These are phyloP conservation scores for Symbiodinium natans DNA, from an alignment of 73 alveolate genomes.

Conservation along the genomic window DNA sequence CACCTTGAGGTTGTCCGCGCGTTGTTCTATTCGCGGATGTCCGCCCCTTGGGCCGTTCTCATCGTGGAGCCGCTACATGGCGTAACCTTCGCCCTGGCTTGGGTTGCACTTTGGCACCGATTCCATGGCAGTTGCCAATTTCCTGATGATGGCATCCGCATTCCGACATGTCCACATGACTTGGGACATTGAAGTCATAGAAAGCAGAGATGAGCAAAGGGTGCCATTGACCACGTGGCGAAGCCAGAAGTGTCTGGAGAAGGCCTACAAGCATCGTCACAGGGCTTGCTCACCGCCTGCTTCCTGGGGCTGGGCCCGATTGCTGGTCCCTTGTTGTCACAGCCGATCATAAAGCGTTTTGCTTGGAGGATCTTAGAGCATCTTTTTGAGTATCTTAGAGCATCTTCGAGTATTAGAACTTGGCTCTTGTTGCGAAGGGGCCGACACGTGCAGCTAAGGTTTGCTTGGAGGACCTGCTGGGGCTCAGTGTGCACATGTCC, in stretches of 20 bases:
- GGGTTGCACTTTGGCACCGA: constrained; percentile 19
- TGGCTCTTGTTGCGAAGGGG: no score
- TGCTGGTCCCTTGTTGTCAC: neutral
- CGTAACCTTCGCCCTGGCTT: constrained; percentile 79
- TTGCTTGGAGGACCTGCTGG: neutral
- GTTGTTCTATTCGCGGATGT: constrained; percentile 45
- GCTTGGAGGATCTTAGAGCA: neutral
- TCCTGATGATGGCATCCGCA: no score
- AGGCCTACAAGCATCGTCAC: constrained; percentile 83
- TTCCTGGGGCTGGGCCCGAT: constrained; percentile 78
- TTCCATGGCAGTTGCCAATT: neutral
- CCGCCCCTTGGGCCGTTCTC: constrained; percentile 64
- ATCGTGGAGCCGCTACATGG: constrained; percentile 90
- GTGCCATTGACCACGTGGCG: constrained; percentile 65
- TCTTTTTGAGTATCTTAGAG: neutral
- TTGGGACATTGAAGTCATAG: neutral
- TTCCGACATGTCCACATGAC: no score
- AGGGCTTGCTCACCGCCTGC: constrained; percentile 64
- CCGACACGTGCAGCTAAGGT: neutral
- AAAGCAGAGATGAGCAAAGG: neutral
- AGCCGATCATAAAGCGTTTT: neutral
- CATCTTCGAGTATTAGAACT: no score
- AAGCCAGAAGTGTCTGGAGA: constrained; percentile 57
- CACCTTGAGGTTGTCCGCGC: neutral
- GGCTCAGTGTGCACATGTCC: no score